A percentile compares a stretch with the other conserved stretches of the same genome.
Evolutionary conservation across 495 filamentous ascomycete species (phyloP).

Genomic region (Trichoderma reesei): DNA sequence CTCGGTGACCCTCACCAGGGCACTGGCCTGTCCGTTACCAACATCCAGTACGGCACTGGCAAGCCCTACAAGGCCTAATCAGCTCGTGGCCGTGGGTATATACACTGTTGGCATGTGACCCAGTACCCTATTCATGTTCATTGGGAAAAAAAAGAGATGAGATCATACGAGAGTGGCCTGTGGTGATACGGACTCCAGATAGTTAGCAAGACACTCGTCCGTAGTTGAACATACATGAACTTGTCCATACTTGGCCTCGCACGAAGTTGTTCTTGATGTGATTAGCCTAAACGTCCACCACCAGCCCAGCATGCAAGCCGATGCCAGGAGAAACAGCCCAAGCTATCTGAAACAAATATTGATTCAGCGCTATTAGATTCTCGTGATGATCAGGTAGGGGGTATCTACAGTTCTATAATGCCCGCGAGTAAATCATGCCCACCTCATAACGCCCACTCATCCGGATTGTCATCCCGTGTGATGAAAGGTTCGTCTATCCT

Average conservation of each 20-base stretch:
- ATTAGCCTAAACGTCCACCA: background rate
- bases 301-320: background rate
- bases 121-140: no score
- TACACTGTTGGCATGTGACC: background rate
- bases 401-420: constrained; percentile 4
- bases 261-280: no score
- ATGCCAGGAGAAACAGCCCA: background rate
- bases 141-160: no score
- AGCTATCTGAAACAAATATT: background rate
- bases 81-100: background rate
- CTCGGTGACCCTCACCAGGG: constrained; percentile 15
- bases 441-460: constrained; percentile 72
- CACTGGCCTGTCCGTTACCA: constrained; percentile 16
- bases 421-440: background rate
- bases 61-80: constrained; percentile 17
- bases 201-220: no score
- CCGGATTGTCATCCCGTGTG: constrained; percentile 51
- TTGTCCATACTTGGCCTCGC: no score
- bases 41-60: constrained; percentile 22
- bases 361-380: background rate
- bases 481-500: constrained; percentile 90
- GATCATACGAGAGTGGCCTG: no score
- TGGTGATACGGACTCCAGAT: no score
- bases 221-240: no score
- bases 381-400: background rate